These are phyloP conservation scores for Ostreobium quekettii DNA, from an alignment of 139 green algal species.

Conservation along the genomic window DNA sequence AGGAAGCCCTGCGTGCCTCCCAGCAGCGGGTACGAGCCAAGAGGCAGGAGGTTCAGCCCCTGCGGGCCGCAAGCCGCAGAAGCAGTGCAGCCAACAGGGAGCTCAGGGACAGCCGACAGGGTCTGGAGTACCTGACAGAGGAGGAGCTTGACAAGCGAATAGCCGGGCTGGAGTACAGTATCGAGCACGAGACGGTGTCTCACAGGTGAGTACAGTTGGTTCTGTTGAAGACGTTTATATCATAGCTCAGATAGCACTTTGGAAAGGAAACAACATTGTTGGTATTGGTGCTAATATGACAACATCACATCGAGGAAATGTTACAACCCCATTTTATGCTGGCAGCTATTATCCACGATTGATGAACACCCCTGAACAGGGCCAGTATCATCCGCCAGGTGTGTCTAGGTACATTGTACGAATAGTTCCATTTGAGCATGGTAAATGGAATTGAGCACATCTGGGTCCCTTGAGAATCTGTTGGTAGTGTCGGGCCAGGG, in stretches of 20 bases:
- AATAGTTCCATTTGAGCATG: too few species aligned
- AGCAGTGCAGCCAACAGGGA: neutral
- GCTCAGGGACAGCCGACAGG: neutral
- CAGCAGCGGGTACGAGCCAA: neutral
- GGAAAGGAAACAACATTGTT: too few species aligned
- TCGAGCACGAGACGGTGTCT: conserved; percentile 17
- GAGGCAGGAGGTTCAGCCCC: neutral
- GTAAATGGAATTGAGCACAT: too few species aligned
- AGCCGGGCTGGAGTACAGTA: neutral
- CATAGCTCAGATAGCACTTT: neutral
- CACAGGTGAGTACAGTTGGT: neutral
- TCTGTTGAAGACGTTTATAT: neutral
- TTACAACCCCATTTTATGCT: too few species aligned
- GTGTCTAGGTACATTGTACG: too few species aligned
- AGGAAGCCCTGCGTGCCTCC: neutral
- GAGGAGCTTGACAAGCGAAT: conserved; percentile 9
- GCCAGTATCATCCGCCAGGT: too few species aligned
- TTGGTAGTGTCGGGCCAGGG: too few species aligned
- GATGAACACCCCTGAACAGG: too few species aligned
- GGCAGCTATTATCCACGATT: too few species aligned
- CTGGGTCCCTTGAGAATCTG: too few species aligned
- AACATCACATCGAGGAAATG: too few species aligned
- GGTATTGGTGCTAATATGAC: too few species aligned
- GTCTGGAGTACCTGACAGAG: conserved; percentile 2
- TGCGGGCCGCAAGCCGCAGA: neutral